These are phyloP conservation scores for Cystofilobasidium bisporidii DNA, from an alignment of 768 basidiomycete genomes.

Conservation along the genomic window DNA sequence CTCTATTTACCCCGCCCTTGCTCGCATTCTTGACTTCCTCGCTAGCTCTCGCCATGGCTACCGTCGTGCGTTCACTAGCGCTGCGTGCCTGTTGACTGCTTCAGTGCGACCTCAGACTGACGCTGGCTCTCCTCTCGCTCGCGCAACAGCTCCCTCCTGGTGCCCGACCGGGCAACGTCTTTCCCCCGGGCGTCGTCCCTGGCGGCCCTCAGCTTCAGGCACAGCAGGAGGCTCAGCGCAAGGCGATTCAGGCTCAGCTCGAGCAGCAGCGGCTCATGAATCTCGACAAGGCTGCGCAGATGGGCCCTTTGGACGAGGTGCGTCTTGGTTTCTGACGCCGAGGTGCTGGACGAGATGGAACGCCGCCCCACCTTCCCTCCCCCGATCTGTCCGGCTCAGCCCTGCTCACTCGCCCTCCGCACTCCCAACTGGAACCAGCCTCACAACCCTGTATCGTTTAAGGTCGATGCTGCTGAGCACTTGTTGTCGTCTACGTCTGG, in stretches of 20 bases:
- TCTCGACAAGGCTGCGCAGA: slow-evolving; percentile 11
- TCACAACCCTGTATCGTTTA: neutral
- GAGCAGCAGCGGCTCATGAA: slow-evolving; percentile 7
- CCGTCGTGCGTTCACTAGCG: too few species aligned
- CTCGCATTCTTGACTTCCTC: too few species aligned
- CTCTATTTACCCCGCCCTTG: too few species aligned
- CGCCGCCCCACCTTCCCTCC: neutral
- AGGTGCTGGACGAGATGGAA: neutral
- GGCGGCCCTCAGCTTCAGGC: neutral
- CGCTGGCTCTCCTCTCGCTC: neutral
- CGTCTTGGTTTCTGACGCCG: neutral
- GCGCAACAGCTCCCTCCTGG: neutral
- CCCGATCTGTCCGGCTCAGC: neutral
- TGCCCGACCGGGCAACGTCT: neutral
- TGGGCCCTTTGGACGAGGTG: slow-evolving; percentile 16
- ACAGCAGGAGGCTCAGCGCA: slow-evolving; percentile 11
- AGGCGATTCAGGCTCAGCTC: slow-evolving; percentile 6
- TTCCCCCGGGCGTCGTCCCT: neutral
- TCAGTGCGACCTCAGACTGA: too few species aligned
- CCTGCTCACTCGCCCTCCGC: neutral
- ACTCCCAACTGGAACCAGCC: slow-evolving; percentile 12
- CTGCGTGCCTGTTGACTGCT: too few species aligned
- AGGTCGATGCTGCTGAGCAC: neutral
- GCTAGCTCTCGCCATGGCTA: too few species aligned
- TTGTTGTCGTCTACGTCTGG: neutral